These are phyloP conservation scores for Umbilicaria muhlenbergii DNA, from an alignment of 495 filamentous ascomycete species.

Conservation along the genomic window DNA sequence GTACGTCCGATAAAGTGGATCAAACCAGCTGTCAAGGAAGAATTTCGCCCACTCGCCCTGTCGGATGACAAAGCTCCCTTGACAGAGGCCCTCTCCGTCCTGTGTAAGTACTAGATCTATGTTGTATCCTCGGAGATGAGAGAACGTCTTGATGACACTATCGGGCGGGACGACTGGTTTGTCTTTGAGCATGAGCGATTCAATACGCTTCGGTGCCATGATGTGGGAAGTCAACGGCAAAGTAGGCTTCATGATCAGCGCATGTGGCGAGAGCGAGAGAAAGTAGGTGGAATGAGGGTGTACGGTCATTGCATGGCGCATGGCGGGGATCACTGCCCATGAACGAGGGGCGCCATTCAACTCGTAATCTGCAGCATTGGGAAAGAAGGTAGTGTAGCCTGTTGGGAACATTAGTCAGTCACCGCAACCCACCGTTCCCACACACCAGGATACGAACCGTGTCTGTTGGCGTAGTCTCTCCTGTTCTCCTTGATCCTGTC, in stretches of 20 bases:
- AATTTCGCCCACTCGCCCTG: slow-evolving; percentile 83
- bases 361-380: slow-evolving; percentile 61
- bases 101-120: slow-evolving; percentile 77
- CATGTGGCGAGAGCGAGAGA: slow-evolving; percentile 70
- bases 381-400: slow-evolving; percentile 86
- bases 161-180: slow-evolving; percentile 82
- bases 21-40: slow-evolving; percentile 92
- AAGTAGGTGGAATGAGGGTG: slow-evolving; percentile 61
- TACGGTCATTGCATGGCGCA: slow-evolving; percentile 74
- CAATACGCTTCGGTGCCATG: slow-evolving; percentile 47
- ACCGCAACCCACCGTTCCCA: background rate
- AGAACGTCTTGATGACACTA: slow-evolving; percentile 90
- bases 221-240: slow-evolving; percentile 55
- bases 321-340: slow-evolving; percentile 74
- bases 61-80: slow-evolving; percentile 62
- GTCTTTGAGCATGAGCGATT: slow-evolving; percentile 71
- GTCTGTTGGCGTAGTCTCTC: slow-evolving; percentile 67
- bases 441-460: slow-evolving; percentile 41
- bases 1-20: slow-evolving; percentile 82
- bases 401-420: slow-evolving; percentile 2
- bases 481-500: slow-evolving; percentile 67
- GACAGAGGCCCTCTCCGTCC: slow-evolving; percentile 64
- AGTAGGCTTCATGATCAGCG: slow-evolving; percentile 79
- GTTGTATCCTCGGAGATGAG: slow-evolving; percentile 56
- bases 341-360: slow-evolving; percentile 44